A percentile compares a stretch with the other conserved stretches of the same genome.
Conservation (phyloP, 169 alveolate genomes). For the Plasmodium fragile region DNA sequence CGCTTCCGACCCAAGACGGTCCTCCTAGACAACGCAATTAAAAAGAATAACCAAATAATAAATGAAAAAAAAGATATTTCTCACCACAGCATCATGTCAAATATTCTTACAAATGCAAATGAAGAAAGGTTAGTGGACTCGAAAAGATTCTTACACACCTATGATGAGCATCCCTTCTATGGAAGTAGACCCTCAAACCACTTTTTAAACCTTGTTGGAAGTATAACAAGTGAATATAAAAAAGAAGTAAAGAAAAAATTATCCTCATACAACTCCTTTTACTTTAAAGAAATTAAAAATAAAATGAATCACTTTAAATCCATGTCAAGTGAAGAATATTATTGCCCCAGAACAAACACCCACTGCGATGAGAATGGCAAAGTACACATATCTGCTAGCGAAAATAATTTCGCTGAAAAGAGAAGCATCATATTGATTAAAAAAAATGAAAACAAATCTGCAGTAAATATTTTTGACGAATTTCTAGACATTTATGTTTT, state of each 20-base stretch:
- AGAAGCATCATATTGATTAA: conserved; percentile 13
- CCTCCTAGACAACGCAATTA: conserved; percentile 3
- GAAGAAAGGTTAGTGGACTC: conserved; percentile 11
- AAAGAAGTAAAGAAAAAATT: background rate
- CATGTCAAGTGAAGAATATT: conserved; percentile 18
- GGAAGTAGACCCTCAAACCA: background rate
- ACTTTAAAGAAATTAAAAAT: conserved; percentile 16
- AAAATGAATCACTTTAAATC: conserved; percentile 15
- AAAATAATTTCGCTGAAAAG: background rate
- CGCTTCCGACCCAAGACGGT: background rate
- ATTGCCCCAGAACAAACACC: background rate
- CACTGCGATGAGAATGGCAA: background rate
- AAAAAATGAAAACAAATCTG: conserved; percentile 21
- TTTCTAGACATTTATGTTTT: conserved; percentile 45
- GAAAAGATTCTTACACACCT: conserved; percentile 7
- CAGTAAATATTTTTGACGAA: conserved; percentile 58
- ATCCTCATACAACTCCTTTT: background rate
- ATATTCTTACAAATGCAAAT: background rate
- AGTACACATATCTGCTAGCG: background rate
- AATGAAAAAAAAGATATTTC: conserved; percentile 33
- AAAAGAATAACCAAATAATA: background rate
- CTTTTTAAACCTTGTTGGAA: background rate
- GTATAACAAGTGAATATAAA: background rate
- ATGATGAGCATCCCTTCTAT: background rate
- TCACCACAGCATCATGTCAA: background rate